Evolutionary conservation across 345 rosid genomes (phyloP), one percentile per base, ranked within the genome.

Genomic region (Physaria fendleri): DNA sequence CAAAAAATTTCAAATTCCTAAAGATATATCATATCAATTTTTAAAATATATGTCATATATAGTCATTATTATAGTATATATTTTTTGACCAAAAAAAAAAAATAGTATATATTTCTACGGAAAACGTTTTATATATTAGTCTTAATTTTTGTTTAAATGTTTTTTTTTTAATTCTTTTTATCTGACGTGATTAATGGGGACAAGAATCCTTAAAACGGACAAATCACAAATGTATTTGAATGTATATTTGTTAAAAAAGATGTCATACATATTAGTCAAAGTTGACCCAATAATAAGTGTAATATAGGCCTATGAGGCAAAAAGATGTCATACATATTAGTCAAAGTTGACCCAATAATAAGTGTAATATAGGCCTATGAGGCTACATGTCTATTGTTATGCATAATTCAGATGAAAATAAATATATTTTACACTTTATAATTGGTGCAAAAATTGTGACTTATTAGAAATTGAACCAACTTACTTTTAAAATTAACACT

Each of bases 161-260:
- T 34, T 56, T 14, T 39, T 52, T 0, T 8, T 41, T 25, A 3
- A 24, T 29, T n/a, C 11, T 27, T 28, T 28, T 38, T 66, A 15
- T 6, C 14, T 47, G 50, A 56, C 41, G 45, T 28, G 50, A 47
- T 46, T 47, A 46, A 5, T 30, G 51, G 65, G 42, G 17, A 66
- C 71, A 58, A 52, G 71, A 66, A 23, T 58, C 71, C 71, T 58
- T 58, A 58, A 58, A 49, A 47, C 59, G n/a, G 53, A 66, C 71
- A 65, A 18, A 34, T 34, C 52, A 63, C 41, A 48, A 15, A 15
- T 35, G 53, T 21, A 53, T 30, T 5, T 14, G 33, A 52, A 29
- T 27, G 29, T 24, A 16, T 40, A 35, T 37, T 17, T 44, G 24
- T 29, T 22, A 7, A n/a, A 12, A 53, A 29, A 55, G 24, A 54